Evolutionary conservation across 108 stramenopile genomes (phyloP).

Genomic region (Fragilaria crotonensis): DNA sequence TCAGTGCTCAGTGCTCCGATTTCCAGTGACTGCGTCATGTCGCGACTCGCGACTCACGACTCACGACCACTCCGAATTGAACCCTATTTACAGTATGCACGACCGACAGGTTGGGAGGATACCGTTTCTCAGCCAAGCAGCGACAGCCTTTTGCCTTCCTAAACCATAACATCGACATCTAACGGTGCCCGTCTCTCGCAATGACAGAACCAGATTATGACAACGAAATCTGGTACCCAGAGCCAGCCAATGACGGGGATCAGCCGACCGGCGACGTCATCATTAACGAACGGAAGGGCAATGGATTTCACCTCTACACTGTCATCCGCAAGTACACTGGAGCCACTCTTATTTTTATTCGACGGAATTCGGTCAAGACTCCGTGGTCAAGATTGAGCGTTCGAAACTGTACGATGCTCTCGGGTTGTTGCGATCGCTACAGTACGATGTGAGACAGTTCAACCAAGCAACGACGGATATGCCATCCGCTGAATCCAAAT

Average conservation of each 20-base stretch:
- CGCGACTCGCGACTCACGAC: no score
- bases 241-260: background rate
- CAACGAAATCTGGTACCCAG: background rate
- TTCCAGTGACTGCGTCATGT: no score
- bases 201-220: no score
- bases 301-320: background rate
- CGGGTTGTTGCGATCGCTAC: constrained; percentile 9
- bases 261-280: background rate
- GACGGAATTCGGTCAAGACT: background rate
- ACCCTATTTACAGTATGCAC: no score
- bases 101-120: no score
- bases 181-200: no score
- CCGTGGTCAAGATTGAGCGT: background rate
- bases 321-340: background rate
- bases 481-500: background rate
- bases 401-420: constrained; percentile 6
- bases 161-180: no score
- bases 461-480: background rate
- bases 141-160: no score
- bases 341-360: background rate
- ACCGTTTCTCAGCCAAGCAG: no score
- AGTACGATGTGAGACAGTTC: constrained; percentile 6
- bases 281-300: background rate
- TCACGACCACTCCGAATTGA: no score
- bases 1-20: no score